phyloP scores from a whole-genome alignment of 2,329 filamentous ascomycete genomes.

The Neoascochyta sp. region DNA sequence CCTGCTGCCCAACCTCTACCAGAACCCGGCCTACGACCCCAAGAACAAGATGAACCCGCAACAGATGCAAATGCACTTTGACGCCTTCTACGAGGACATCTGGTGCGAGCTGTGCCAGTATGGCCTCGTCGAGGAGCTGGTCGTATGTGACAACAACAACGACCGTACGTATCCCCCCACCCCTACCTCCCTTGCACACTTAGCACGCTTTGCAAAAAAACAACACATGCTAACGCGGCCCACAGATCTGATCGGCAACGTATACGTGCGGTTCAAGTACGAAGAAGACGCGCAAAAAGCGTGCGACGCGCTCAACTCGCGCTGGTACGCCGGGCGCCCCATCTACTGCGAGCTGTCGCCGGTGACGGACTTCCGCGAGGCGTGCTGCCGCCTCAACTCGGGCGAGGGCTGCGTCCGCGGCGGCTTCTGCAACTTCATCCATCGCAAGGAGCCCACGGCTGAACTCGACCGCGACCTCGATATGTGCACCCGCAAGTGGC shows the following conservation, averaged over 20 bases:
- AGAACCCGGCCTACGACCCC: constrained; percentile 95
- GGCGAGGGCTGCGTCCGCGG: constrained; percentile 94
- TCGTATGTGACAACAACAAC: constrained; percentile 99
- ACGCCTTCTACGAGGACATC: constrained; percentile 99
- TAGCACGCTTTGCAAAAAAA: too few relatives aligned
- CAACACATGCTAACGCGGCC: constrained; percentile 7
- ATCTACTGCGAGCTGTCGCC: constrained; percentile 98
- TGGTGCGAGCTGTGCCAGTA: constrained; percentile 99
- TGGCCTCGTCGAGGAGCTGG: constrained; percentile 93
- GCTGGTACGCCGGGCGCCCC: constrained; percentile 95
- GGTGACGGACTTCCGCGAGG: constrained; percentile 97
- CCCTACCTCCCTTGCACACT: too few relatives aligned
- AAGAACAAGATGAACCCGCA: constrained; percentile 95
- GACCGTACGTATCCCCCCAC: constrained; percentile 61
- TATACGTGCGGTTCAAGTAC: constrained; percentile 99
- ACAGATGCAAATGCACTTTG: constrained; percentile 98
- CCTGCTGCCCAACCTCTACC: constrained; percentile 96
- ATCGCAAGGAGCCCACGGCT: constrained; percentile 86
- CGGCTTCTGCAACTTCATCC: constrained; percentile 99
- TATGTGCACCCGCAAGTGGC: constrained; percentile 93
- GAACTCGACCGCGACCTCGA: constrained; percentile 87
- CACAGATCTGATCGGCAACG: constrained; percentile 90
- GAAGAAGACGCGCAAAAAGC: constrained; percentile 92
- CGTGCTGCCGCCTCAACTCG: constrained; percentile 89
- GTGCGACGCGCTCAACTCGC: constrained; percentile 87